phyloP scores from a whole-genome alignment of 2,329 filamentous ascomycete genomes.

The Aureobasidium lini region DNA sequence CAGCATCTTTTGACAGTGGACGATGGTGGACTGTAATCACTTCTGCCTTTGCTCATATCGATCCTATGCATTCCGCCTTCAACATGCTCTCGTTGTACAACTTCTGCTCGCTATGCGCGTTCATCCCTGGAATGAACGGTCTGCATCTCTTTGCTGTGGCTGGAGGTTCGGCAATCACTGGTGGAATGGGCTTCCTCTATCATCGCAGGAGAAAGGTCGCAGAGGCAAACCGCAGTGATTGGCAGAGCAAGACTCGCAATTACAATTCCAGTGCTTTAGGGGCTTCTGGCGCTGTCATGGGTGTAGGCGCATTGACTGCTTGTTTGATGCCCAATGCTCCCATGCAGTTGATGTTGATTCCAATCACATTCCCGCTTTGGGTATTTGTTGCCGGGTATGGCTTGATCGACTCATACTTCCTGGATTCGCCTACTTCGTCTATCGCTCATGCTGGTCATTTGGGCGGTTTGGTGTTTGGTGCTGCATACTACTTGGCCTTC shows the following conservation, averaged over 20 bases:
- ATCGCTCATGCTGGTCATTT: slow-evolving; percentile 39
- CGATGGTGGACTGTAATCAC: slow-evolving; percentile 34
- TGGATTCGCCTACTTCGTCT: slow-evolving; percentile 24
- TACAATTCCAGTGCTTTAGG: slow-evolving; percentile 22
- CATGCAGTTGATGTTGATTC: slow-evolving; percentile 31
- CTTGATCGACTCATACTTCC: slow-evolving; percentile 31
- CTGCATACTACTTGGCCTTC: slow-evolving; percentile 6
- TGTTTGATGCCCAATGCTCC: slow-evolving; percentile 29
- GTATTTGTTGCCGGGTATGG: slow-evolving; percentile 29
- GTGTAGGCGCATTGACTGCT: slow-evolving; percentile 32
- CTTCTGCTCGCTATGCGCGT: slow-evolving; percentile 29
- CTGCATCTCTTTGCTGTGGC: slow-evolving; percentile 20
- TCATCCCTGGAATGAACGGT: slow-evolving; percentile 23
- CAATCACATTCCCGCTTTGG: slow-evolving; percentile 34
- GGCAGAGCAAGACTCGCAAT: neutral
- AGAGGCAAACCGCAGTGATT: neutral
- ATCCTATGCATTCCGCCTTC: slow-evolving; percentile 30
- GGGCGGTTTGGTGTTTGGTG: slow-evolving; percentile 36
- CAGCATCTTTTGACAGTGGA: slow-evolving; percentile 23
- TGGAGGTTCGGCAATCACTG: slow-evolving; percentile 22
- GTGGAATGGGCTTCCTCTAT: slow-evolving; percentile 20
- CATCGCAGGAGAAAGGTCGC: slow-evolving; percentile 13
- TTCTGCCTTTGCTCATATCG: slow-evolving; percentile 32
- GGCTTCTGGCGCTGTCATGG: slow-evolving; percentile 37
- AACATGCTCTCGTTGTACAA: slow-evolving; percentile 37